Conservation (phyloP, 2,329 filamentous ascomycete species). For the Pestalotiopsis sp. region DNA sequence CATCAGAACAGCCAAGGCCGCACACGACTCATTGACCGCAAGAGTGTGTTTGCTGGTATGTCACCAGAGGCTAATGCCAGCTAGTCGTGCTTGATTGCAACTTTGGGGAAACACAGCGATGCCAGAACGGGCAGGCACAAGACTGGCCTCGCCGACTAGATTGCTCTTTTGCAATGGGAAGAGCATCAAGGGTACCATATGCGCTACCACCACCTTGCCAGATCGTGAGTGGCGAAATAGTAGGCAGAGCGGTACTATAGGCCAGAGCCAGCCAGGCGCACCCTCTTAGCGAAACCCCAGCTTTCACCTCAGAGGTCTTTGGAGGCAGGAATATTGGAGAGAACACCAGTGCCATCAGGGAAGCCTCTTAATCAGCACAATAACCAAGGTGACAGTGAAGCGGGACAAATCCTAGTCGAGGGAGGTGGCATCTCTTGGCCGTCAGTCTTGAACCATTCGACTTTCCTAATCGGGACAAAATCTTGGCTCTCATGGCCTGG, state of each 20-base stretch:
- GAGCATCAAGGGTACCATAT: not conserved
- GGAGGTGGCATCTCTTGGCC: constrained; percentile 6
- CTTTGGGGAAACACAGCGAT: not conserved
- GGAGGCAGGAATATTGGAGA: not conserved
- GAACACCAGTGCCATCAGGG: not conserved
- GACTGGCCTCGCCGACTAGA: not conserved
- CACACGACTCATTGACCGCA: not conserved
- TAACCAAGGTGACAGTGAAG: not conserved
- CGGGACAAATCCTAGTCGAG: constrained; percentile 9
- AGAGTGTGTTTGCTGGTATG: not conserved
- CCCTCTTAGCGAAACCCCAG: no score
- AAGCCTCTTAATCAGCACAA: not conserved
- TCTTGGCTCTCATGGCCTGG: not conserved
- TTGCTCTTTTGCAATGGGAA: not conserved
- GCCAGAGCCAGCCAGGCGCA: no score
- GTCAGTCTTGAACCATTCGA: not conserved
- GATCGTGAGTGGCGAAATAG: not conserved
- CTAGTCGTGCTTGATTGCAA: not conserved
- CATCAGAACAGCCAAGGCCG: not conserved
- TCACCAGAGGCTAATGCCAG: not conserved
- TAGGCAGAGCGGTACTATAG: not conserved
- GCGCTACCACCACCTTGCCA: not conserved
- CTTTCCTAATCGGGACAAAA: constrained; percentile 5
- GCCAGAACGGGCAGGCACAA: constrained; percentile 7
- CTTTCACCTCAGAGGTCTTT: not conserved